Evolutionary conservation across 352 stramenopile species (phyloP).

Genomic region (Globisporangium paddicum): DNA sequence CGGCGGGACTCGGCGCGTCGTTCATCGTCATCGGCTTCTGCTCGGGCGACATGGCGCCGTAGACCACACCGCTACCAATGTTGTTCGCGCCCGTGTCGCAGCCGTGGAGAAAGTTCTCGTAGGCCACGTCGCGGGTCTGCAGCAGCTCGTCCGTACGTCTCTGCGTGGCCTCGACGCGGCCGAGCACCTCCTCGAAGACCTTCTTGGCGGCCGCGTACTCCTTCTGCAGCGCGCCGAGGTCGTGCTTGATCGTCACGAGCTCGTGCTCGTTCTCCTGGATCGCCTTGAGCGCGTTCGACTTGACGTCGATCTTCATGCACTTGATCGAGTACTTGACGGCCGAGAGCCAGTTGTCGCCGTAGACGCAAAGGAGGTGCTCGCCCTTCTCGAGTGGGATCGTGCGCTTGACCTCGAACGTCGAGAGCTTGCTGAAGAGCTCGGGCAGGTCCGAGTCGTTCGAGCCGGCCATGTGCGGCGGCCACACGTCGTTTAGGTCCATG

Average conservation of each 20-base stretch:
- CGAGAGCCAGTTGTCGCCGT: conserved; percentile 88
- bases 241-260: conserved; percentile 70
- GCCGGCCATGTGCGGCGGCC: conserved; percentile 41
- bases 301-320: conserved; percentile 70
- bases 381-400: conserved; percentile 75
- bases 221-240: conserved; percentile 72
- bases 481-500: conserved; percentile 84
- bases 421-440: conserved; percentile 81
- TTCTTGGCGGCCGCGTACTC: conserved; percentile 78
- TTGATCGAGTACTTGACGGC: conserved; percentile 88
- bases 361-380: conserved; percentile 84
- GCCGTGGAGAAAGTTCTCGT: conserved; percentile 67
- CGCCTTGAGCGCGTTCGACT: conserved; percentile 37
- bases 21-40: conserved; percentile 31
- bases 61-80: conserved; percentile 23
- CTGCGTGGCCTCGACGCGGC: conserved; percentile 61
- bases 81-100: conserved; percentile 32
- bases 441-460: conserved; percentile 65
- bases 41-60: conserved; percentile 14
- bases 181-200: conserved; percentile 70
- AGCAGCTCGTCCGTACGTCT: conserved; percentile 75
- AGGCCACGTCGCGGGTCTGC: conserved; percentile 56
- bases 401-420: conserved; percentile 78
- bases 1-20: conserved; percentile 32
- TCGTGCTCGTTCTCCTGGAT: conserved; percentile 78